Percentiles rank a stretch among this genome's conserved stretches.
phyloP scores from a whole-genome alignment of 495 filamentous ascomycete genomes.

The Xylaria grammica region DNA sequence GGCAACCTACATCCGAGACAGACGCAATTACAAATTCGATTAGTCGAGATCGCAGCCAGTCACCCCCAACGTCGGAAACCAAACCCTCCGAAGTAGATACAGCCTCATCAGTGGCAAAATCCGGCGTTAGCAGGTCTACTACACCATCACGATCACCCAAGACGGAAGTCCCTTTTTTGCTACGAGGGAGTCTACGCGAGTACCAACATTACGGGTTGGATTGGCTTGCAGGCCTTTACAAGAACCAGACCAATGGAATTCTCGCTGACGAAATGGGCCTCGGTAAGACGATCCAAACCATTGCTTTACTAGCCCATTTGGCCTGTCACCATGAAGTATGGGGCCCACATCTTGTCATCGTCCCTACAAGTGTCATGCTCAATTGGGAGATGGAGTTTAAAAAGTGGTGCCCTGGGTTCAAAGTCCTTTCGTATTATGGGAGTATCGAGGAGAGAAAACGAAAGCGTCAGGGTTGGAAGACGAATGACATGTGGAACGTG shows the following conservation, averaged over 20 bases:
- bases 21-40: slow-evolving; percentile 42
- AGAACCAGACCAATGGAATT: slow-evolving; percentile 94
- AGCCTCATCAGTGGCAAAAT: slow-evolving; percentile 62
- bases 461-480: slow-evolving; percentile 89
- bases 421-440: slow-evolving; percentile 96
- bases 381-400: slow-evolving; percentile 99
- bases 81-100: slow-evolving; percentile 74
- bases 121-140: slow-evolving; percentile 45
- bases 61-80: slow-evolving; percentile 67
- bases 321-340: slow-evolving; percentile 90
- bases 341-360: slow-evolving; percentile 95
- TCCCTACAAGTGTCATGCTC: slow-evolving; percentile 97
- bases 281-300: slow-evolving; percentile 98
- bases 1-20: slow-evolving; percentile 40
- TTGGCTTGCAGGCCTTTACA: slow-evolving; percentile 92
- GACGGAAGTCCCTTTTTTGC: slow-evolving; percentile 83
- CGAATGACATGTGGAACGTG: slow-evolving; percentile 92
- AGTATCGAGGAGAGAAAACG: slow-evolving; percentile 86
- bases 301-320: slow-evolving; percentile 90
- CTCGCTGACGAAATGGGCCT: slow-evolving; percentile 99
- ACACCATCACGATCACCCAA: slow-evolving; percentile 58
- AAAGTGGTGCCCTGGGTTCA: slow-evolving; percentile 98
- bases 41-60: slow-evolving; percentile 53
- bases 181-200: slow-evolving; percentile 90
- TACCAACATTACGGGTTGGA: slow-evolving; percentile 97